These are phyloP conservation scores for Stephanodiscus triporus DNA, from an alignment of 108 stramenopile species.

Conservation along the genomic window DNA sequence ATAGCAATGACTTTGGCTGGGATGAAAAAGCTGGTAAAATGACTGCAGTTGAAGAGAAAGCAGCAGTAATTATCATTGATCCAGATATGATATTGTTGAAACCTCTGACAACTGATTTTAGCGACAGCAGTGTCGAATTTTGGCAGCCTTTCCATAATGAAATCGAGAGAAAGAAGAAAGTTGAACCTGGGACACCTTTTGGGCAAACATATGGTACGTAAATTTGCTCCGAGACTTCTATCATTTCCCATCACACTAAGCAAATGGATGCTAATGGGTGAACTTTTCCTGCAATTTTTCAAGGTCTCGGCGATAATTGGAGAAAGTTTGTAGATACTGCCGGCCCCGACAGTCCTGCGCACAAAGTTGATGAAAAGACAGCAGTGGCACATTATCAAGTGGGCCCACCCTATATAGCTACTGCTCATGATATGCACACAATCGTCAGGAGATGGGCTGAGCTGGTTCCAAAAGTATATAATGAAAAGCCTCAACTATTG, in stretches of 20 bases:
- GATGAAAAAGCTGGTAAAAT: conserved; percentile 38
- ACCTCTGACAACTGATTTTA: conserved; percentile 75
- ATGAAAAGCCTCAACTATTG: conserved; percentile 41
- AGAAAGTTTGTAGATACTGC: conserved; percentile 56
- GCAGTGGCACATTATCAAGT: conserved; percentile 75
- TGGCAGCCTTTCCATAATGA: conserved; percentile 38
- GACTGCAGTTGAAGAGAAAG: conserved; percentile 46
- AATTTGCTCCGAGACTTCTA: not conserved
- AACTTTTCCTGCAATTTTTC: not conserved
- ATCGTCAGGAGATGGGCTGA: conserved; percentile 82
- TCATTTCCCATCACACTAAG: not conserved
- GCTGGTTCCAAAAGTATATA: conserved; percentile 67
- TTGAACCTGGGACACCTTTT: conserved; percentile 69
- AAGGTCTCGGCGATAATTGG: conserved; percentile 69
- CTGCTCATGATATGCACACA: conserved; percentile 74
- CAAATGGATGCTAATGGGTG: no score
- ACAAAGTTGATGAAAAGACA: conserved; percentile 39
- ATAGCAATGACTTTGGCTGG: conserved; percentile 52
- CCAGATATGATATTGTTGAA: conserved; percentile 92
- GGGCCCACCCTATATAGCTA: conserved; percentile 94
- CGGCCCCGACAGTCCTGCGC: conserved; percentile 57
- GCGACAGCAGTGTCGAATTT: conserved; percentile 41
- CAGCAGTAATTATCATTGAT: conserved; percentile 86
- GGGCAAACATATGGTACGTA: conserved; percentile 77
- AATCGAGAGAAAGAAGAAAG: conserved; percentile 34